Evolutionary conservation across 768 basidiomycete species (phyloP).

Genomic region (Lentinula detonsa): DNA sequence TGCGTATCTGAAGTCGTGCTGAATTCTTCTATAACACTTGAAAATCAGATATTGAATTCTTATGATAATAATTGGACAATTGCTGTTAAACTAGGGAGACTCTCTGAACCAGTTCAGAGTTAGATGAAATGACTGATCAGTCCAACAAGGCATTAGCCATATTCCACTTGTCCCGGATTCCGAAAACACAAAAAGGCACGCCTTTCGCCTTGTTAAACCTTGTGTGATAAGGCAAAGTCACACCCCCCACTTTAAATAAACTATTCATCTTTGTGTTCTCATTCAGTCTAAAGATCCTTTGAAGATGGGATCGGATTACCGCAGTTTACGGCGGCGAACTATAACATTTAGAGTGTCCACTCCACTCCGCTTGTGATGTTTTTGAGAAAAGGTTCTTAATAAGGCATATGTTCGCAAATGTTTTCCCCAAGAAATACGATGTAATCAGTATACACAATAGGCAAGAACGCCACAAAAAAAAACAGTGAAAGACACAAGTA

Average conservation of each 20-base stretch:
- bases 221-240: not conserved
- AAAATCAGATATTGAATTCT: not conserved
- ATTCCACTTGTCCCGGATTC: not conserved
- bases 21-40: not conserved
- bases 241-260: no score
- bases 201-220: not conserved
- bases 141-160: not conserved
- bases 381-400: no score
- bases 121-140: not conserved
- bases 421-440: not conserved
- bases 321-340: not conserved
- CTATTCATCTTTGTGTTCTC: no score
- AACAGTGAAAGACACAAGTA: not conserved
- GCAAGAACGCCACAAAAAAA: not conserved
- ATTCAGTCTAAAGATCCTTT: not conserved
- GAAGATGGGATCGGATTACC: not conserved
- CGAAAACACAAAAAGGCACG: not conserved
- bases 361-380: no score
- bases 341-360: not conserved
- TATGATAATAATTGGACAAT: not conserved
- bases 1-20: not conserved
- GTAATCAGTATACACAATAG: not conserved
- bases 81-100: no score
- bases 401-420: not conserved
- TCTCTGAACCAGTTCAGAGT: not conserved